Percentiles rank a stretch among this genome's conserved stretches.
Evolutionary conservation across 108 stramenopile genomes (phyloP).

Genomic region (Stephanodiscus triporus): DNA sequence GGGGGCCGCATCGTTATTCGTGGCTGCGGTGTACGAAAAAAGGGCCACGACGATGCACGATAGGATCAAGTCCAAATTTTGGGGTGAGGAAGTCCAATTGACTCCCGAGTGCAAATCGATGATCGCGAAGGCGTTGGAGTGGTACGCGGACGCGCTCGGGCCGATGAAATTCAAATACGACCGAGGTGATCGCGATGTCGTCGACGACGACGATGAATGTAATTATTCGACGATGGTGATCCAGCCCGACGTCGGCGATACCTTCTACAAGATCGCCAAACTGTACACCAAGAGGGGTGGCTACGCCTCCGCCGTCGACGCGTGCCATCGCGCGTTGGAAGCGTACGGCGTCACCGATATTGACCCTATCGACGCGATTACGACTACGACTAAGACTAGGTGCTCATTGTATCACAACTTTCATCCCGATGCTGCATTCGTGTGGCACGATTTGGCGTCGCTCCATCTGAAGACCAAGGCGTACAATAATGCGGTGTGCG

Average conservation of each 20-base stretch:
- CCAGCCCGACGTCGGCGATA: conserved; percentile 37
- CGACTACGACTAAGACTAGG: not conserved
- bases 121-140: conserved; percentile 43
- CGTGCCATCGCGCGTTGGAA: conserved; percentile 36
- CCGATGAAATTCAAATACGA: conserved; percentile 37
- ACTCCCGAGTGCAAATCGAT: conserved; percentile 28
- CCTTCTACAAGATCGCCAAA: conserved; percentile 37
- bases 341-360: conserved; percentile 11
- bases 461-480: conserved; percentile 25
- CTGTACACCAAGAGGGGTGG: conserved; percentile 36
- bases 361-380: not conserved
- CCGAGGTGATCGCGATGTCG: not conserved
- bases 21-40: conserved; percentile 40
- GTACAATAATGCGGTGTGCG: conserved; percentile 35
- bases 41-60: conserved; percentile 9
- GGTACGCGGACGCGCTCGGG: conserved; percentile 42
- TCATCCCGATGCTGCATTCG: conserved; percentile 30
- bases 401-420: not conserved
- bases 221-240: not conserved
- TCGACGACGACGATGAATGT: not conserved
- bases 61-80: not conserved
- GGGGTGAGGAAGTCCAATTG: not conserved
- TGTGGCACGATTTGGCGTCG: conserved; percentile 37
- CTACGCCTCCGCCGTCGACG: conserved; percentile 35
- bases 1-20: conserved; percentile 39